Evolutionary conservation across 805 yeast species (phyloP).

Genomic region (Saccharomyces eubayanus): DNA sequence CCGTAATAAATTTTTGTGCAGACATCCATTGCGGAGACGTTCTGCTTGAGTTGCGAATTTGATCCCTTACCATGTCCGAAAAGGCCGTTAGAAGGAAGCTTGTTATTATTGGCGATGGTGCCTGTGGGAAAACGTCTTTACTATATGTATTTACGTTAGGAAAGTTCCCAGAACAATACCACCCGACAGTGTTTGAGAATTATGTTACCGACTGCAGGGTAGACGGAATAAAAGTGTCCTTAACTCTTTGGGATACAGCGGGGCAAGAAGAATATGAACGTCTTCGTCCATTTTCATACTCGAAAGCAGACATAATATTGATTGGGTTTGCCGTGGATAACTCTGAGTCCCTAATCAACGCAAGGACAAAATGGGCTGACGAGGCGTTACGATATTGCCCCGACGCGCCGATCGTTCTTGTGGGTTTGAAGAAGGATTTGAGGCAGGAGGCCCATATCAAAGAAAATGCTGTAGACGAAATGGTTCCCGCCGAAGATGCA

Average conservation of each 20-base stretch:
- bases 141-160: slow-evolving; percentile 89
- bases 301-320: slow-evolving; percentile 77
- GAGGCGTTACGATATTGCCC: slow-evolving; percentile 81
- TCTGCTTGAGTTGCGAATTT: neutral
- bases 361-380: slow-evolving; percentile 76
- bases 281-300: slow-evolving; percentile 77
- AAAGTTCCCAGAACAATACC: slow-evolving; percentile 85
- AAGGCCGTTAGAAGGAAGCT: slow-evolving; percentile 53
- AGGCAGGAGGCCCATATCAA: slow-evolving; percentile 33
- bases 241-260: slow-evolving; percentile 93
- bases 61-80: slow-evolving; percentile 19
- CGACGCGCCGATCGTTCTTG: slow-evolving; percentile 62
- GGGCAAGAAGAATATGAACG: slow-evolving; percentile 95
- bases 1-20: neutral
- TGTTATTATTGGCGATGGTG: slow-evolving; percentile 92
- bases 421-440: slow-evolving; percentile 80
- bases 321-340: slow-evolving; percentile 81
- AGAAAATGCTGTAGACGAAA: slow-evolving; percentile 32
- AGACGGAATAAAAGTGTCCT: slow-evolving; percentile 83
- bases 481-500: slow-evolving; percentile 50
- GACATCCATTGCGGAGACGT: neutral
- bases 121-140: slow-evolving; percentile 87
- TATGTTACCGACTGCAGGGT: slow-evolving; percentile 91
- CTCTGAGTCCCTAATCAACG: slow-evolving; percentile 78
- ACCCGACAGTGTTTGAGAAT: slow-evolving; percentile 91